Conservation (phyloP, 1,139 yeast genomes). For the Taphrina sp. region DNA sequence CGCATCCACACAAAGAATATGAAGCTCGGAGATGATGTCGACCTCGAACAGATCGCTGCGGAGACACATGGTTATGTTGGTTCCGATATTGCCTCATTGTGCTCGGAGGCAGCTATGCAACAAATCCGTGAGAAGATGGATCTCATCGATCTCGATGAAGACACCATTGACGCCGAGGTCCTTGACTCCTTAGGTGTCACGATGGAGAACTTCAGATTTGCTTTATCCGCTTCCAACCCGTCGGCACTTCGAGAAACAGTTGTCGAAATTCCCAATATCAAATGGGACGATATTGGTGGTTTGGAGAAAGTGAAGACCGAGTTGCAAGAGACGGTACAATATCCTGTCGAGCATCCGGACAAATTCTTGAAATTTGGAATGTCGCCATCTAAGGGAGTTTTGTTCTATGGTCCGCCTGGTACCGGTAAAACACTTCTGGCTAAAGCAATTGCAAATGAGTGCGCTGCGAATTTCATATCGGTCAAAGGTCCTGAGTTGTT, state of each 20-base stretch:
- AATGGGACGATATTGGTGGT: conserved; percentile 98
- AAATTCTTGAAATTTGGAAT: conserved; percentile 97
- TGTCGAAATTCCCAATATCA: conserved; percentile 95
- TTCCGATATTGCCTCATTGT: conserved; percentile 87
- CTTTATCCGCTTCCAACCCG: conserved; percentile 96
- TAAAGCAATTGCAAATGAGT: conserved; percentile 97
- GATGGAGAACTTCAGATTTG: conserved; percentile 97
- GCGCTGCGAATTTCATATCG: conserved; percentile 91
- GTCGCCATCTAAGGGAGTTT: conserved; percentile 96
- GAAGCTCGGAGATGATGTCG: conserved; percentile 94
- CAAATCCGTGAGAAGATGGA: conserved; percentile 99
- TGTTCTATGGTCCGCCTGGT: conserved; percentile 99
- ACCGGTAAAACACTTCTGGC: conserved; percentile 98
- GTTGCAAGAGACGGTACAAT: conserved; percentile 97
- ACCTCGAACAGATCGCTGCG: conserved; percentile 83
- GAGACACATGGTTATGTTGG: conserved; percentile 99
- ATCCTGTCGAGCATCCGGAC: conserved; percentile 97
- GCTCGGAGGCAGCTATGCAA: conserved; percentile 98
- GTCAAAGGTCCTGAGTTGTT: conserved; percentile 96
- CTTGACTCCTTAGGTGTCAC: conserved; percentile 96
- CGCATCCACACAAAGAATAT: conserved; percentile 94
- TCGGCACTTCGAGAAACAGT: conserved; percentile 99
- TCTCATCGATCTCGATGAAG: conserved; percentile 93
- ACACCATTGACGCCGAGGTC: conserved; percentile 95
- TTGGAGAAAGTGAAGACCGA: conserved; percentile 92